Conservation (phyloP, 1,284 basidiomycete species). For the Ganoderma multipileum region DNA sequence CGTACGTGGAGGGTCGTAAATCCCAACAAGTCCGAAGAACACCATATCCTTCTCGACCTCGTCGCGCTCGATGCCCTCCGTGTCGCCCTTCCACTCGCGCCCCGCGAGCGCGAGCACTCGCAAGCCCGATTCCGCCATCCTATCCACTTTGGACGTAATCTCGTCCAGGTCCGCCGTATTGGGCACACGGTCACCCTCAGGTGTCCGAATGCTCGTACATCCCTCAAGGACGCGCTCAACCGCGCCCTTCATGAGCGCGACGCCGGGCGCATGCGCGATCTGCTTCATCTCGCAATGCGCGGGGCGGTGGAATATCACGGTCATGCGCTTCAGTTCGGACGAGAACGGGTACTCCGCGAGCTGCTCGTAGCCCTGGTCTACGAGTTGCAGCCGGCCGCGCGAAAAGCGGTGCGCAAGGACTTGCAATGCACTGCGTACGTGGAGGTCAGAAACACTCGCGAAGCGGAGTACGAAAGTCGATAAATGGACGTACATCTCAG, state of each 20-base stretch:
- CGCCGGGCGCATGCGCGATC: not conserved
- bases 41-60: not conserved
- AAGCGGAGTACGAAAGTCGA: not conserved
- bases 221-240: not conserved
- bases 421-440: not conserved
- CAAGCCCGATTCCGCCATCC: not conserved
- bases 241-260: not conserved
- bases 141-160: not conserved
- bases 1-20: not conserved
- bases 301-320: constrained; percentile 30
- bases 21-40: not conserved
- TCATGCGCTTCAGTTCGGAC: constrained; percentile 69
- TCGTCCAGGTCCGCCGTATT: not conserved
- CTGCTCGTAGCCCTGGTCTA: constrained; percentile 8
- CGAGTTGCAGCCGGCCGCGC: constrained; percentile 11
- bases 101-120: not conserved
- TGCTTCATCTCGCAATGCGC: not conserved
- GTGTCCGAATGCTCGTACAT: not conserved
- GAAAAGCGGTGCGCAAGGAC: not conserved
- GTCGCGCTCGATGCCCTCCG: not conserved
- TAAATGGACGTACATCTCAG: not conserved
- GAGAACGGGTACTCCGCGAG: constrained; percentile 61
- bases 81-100: not conserved
- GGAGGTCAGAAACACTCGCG: not conserved
- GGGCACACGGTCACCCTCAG: not conserved